Evolutionary conservation across 1,284 basidiomycete genomes (phyloP).

Genomic region (Fomitopsis schrenkii): DNA sequence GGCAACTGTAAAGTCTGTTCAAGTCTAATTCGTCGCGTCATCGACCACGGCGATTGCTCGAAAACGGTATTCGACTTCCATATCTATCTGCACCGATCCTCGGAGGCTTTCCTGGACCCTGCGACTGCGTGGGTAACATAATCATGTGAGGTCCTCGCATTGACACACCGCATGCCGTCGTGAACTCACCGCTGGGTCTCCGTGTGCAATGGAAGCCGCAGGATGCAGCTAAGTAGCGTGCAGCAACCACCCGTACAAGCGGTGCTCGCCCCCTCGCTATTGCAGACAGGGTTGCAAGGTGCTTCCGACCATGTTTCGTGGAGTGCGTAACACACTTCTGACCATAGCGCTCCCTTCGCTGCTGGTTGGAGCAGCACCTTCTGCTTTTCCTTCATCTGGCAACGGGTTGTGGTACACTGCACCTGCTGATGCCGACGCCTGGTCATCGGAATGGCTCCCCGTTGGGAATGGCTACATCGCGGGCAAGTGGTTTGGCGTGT

Average conservation of each 20-base stretch:
- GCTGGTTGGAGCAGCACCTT: constrained; percentile 31
- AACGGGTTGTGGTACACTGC: constrained; percentile 69
- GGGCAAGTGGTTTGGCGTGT: constrained; percentile 33
- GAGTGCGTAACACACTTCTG: constrained; percentile 3
- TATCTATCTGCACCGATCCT: background rate
- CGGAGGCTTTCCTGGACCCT: background rate
- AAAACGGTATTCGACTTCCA: background rate
- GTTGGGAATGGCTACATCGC: constrained; percentile 73
- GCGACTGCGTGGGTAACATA: background rate
- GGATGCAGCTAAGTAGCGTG: background rate
- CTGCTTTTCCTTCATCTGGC: constrained; percentile 62
- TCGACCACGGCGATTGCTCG: background rate
- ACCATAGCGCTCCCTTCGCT: constrained; percentile 6
- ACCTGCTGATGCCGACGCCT: constrained; percentile 39
- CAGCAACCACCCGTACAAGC: constrained; percentile 2
- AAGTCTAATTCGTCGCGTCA: background rate
- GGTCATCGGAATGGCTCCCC: constrained; percentile 60
- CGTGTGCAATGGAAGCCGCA: constrained; percentile 1
- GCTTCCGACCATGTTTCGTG: constrained; percentile 3
- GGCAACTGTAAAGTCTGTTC: background rate
- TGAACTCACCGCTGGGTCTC: background rate
- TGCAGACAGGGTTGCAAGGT: constrained; percentile 4
- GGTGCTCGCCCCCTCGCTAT: background rate
- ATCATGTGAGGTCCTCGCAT: background rate
- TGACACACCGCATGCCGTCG: background rate